phyloP scores from a whole-genome alignment of 2,329 filamentous ascomycete genomes.

The Didymella segeticola region DNA sequence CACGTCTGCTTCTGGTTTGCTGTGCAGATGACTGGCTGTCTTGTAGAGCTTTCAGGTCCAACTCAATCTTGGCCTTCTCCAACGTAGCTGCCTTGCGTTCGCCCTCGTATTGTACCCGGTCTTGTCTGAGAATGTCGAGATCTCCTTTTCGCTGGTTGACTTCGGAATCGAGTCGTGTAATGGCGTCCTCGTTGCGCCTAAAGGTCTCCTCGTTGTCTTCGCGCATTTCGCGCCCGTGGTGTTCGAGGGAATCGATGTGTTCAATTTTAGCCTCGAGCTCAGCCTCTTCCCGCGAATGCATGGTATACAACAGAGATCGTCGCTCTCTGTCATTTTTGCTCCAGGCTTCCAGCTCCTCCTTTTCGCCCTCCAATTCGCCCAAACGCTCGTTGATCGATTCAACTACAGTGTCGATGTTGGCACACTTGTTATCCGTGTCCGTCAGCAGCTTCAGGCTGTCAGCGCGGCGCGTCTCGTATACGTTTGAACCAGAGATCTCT shows the following conservation, averaged over 20 bases:
- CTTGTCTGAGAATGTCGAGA: conserved; percentile 82
- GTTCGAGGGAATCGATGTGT: conserved; percentile 79
- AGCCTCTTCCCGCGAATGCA: conserved; percentile 87
- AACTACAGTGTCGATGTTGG: conserved; percentile 92
- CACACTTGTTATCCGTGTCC: conserved; percentile 92
- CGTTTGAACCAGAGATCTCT: conserved; percentile 97
- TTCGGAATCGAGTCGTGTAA: conserved; percentile 77
- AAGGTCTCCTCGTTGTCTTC: conserved; percentile 82
- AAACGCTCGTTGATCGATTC: conserved; percentile 91
- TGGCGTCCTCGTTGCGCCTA: conserved; percentile 77
- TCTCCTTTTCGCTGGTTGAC: conserved; percentile 82
- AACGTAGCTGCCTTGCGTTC: conserved; percentile 85
- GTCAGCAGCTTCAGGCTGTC: conserved; percentile 97
- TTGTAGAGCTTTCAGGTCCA: conserved; percentile 81
- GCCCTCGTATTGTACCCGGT: conserved; percentile 86
- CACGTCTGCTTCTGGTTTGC: conserved; percentile 73
- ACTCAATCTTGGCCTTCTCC: conserved; percentile 80
- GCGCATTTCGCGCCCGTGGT: conserved; percentile 82
- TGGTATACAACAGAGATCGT: conserved; percentile 90
- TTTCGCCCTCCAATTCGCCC: conserved; percentile 91
- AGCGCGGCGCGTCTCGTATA: conserved; percentile 89
- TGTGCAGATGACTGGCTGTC: conserved; percentile 83
- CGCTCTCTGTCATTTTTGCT: conserved; percentile 95
- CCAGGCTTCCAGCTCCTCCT: conserved; percentile 91
- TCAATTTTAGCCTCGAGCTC: conserved; percentile 79